phyloP scores from a whole-genome alignment of 192 early-diverging fungal genomes.

The Backusella mclennaniae region DNA sequence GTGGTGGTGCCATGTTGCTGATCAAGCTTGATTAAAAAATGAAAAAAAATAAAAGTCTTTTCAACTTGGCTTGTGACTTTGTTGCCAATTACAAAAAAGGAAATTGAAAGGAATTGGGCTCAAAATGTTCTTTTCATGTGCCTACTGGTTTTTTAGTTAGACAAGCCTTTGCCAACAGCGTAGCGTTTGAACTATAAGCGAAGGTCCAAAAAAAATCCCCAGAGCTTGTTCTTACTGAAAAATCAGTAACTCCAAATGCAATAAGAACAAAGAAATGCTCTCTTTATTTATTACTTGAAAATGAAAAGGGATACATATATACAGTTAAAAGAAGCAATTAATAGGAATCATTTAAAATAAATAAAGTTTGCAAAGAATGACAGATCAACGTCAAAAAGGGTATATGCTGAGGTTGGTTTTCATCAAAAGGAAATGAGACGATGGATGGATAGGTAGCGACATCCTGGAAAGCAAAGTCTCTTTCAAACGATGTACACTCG shows the following conservation, averaged over 20 bases:
- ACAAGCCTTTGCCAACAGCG: no score
- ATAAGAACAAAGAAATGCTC: background rate
- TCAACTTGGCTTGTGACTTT: background rate
- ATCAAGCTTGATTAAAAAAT: background rate
- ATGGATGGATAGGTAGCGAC: background rate
- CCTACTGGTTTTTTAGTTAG: no score
- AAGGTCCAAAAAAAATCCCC: no score
- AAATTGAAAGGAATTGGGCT: background rate
- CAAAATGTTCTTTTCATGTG: background rate
- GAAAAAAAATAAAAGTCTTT: conserved; percentile 8
- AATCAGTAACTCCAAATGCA: background rate
- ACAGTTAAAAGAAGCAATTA: background rate
- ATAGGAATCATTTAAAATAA: background rate
- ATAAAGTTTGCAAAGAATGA: background rate
- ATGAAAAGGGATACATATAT: background rate
- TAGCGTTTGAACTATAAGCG: no score
- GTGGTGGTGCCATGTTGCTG: background rate
- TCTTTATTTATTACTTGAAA: background rate
- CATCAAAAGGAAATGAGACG: background rate
- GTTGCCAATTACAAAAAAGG: background rate
- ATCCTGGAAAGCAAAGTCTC: background rate
- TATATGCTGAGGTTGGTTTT: background rate
- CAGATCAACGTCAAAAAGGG: background rate
- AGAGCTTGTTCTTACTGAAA: no score
- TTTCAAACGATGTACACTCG: background rate